These are phyloP conservation scores for Pleurostoma richardsiae DNA, from an alignment of 2,329 filamentous ascomycete genomes.

Conservation along the genomic window DNA sequence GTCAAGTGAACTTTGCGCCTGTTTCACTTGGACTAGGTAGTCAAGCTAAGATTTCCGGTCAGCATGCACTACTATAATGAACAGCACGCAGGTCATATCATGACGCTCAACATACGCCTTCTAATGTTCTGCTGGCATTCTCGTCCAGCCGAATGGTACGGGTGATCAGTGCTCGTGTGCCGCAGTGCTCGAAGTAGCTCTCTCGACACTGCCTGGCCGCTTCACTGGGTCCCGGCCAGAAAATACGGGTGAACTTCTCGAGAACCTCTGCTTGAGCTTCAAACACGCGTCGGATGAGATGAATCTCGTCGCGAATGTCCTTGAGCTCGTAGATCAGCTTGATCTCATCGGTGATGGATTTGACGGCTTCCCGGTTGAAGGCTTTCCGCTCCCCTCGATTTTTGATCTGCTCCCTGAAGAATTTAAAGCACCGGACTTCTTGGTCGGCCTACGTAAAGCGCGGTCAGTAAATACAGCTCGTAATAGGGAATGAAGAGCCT, in stretches of 20 bases:
- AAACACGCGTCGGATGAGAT: constrained; percentile 6
- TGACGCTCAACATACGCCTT: background rate
- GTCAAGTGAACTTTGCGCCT: constrained; percentile 9
- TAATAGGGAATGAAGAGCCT: background rate
- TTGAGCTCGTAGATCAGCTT: constrained; percentile 2
- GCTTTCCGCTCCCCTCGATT: background rate
- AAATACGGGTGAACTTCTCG: constrained; percentile 4
- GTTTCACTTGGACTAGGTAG: constrained; percentile 4
- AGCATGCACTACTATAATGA: background rate
- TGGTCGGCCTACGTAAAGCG: background rate
- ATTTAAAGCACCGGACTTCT: background rate
- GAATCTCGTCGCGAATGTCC: constrained; percentile 10
- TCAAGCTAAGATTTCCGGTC: background rate
- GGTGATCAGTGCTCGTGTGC: background rate
- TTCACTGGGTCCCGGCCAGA: constrained; percentile 3
- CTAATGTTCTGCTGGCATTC: background rate
- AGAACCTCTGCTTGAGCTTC: constrained; percentile 7
- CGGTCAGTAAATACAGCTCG: background rate
- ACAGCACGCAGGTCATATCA: background rate
- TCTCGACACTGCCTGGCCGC: background rate
- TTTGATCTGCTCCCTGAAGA: background rate
- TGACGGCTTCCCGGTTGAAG: background rate
- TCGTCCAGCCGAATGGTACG: background rate
- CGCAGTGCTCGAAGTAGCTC: background rate
- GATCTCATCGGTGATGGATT: constrained; percentile 2